Base-by-base conservation (phyloP, 2,329 filamentous ascomycete genomes). In the Nemania diffusa region DNA sequence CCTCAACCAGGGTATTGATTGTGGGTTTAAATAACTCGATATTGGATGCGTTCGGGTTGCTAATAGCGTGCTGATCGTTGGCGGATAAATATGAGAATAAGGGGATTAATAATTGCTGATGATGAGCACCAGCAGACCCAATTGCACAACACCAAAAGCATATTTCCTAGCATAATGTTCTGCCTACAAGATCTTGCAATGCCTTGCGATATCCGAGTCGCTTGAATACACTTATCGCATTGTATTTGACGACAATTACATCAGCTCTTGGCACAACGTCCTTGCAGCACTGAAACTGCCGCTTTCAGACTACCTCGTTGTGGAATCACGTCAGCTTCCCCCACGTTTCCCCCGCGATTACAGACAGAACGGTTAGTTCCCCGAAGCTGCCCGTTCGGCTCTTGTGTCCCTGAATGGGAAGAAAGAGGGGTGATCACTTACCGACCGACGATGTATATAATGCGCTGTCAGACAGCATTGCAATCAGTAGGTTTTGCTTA, bases 271-370 rank as follows among this genome's bases (percentile, higher is more conserved):
- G 63, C 63, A 57, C 40, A 53, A 52, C 42, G 15, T 50, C n/a
- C 24, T 27, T 22, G n/a, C 59, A n/a, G 34, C 40, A 53, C 46
- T 29, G 15, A 57, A 69, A 69, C 59, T 69, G 63, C 63, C 59
- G 59, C 29, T n/a, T 55, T 57, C 32, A 53, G 64, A 55, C 52
- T 60, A 11, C n/a, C n/a, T n/a, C 22, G n/a, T 34, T 51, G 32
- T 27, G 51, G 24, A 24, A 40, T 59, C 50, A 59, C 40, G 32
- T 65, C 50, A 57, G 58, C 6, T 26, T 56, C 56, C 67, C 66
- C 67, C 67, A 62, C 59, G 59, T 53, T 37, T 67, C 58, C 67
- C 67, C 67, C 67, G 52, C 67, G 67, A 57, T 69, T 32, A 40
- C 44, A 60, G 29, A 55, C 6, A 44, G 50, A 66, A 66, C 20